Evolutionary conservation across 352 stramenopile genomes (phyloP).

Genomic region (Phytophthora constricta): DNA sequence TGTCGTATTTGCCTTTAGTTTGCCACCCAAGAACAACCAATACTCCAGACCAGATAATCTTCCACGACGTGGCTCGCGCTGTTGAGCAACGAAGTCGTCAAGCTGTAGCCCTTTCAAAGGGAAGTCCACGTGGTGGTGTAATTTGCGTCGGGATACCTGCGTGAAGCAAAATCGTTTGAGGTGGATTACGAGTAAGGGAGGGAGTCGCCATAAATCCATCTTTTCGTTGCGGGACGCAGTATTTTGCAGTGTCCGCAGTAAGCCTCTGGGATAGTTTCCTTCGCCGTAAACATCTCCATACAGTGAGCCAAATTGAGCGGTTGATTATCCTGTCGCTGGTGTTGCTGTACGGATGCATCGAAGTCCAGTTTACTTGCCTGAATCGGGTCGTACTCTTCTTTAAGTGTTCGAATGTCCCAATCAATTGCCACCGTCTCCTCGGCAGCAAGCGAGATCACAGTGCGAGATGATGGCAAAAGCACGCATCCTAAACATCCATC

Average conservation of each 20-base stretch:
- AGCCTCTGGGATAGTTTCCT: slow-evolving; percentile 81
- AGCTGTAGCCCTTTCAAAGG: slow-evolving; percentile 94
- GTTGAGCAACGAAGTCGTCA: slow-evolving; percentile 74
- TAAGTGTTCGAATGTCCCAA: slow-evolving; percentile 89
- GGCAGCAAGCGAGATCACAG: slow-evolving; percentile 53
- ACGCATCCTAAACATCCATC: slow-evolving; percentile 87
- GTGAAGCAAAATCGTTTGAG: slow-evolving; percentile 99
- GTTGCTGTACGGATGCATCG: slow-evolving; percentile 65
- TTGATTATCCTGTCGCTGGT: slow-evolving; percentile 77
- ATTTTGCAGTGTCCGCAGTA: slow-evolving; percentile 90
- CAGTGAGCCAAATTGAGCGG: slow-evolving; percentile 83
- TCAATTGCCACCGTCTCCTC: slow-evolving; percentile 90
- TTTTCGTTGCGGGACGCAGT: slow-evolving; percentile 94
- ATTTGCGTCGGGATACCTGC: slow-evolving; percentile 91
- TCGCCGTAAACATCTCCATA: slow-evolving; percentile 88
- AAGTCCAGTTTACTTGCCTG: slow-evolving; percentile 85
- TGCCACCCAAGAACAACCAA: slow-evolving; percentile 81
- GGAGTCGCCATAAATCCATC: slow-evolving; percentile 97
- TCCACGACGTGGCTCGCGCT: slow-evolving; percentile 47
- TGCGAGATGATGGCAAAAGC: slow-evolving; percentile 61
- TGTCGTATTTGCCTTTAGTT: slow-evolving; percentile 44
- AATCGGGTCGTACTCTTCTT: slow-evolving; percentile 87
- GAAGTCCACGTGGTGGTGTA: slow-evolving; percentile 97
- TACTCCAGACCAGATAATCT: slow-evolving; percentile 65
- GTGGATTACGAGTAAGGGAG: slow-evolving; percentile 98